phyloP scores from a whole-genome alignment of 1,139 yeast genomes.

The Yamadazyma songkhlaensis region DNA sequence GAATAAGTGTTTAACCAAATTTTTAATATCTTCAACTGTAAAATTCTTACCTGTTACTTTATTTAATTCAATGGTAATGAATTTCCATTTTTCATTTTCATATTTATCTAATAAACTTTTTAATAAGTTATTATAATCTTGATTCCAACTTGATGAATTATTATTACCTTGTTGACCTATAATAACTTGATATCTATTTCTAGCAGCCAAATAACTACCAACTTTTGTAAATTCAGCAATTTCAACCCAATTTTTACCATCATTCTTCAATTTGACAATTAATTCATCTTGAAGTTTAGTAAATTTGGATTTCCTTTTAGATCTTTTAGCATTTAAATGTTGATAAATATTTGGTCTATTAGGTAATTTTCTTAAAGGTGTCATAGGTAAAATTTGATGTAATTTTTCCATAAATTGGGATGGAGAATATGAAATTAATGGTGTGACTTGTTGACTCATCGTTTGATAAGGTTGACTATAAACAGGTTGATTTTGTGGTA shows the following conservation, averaged over 20 bases:
- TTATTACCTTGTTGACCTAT: slow-evolving; percentile 82
- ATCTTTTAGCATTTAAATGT: slow-evolving; percentile 41
- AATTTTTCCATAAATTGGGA: slow-evolving; percentile 12
- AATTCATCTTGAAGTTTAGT: slow-evolving; percentile 65
- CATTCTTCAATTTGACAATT: slow-evolving; percentile 58
- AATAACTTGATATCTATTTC: slow-evolving; percentile 76
- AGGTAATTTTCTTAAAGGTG: slow-evolving; percentile 33
- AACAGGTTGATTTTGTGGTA: neutral
- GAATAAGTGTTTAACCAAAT: slow-evolving; percentile 51
- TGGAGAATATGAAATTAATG: slow-evolving; percentile 10
- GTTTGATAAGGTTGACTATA: neutral
- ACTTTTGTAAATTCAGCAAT: slow-evolving; percentile 68
- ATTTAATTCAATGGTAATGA: slow-evolving; percentile 58
- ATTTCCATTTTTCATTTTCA: slow-evolving; percentile 70
- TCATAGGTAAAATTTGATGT: slow-evolving; percentile 29
- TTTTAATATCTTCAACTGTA: slow-evolving; percentile 55
- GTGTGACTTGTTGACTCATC: neutral
- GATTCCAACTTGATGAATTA: slow-evolving; percentile 63
- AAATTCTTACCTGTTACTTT: slow-evolving; percentile 57
- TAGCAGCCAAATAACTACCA: slow-evolving; percentile 68
- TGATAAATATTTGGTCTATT: slow-evolving; percentile 28
- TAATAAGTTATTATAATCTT: slow-evolving; percentile 53
- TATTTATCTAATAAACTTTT: slow-evolving; percentile 61
- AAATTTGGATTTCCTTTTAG: slow-evolving; percentile 64
- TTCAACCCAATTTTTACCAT: slow-evolving; percentile 71